phyloP scores from a whole-genome alignment of 2,329 filamentous ascomycete genomes.

The Aureobasidium sp. region DNA sequence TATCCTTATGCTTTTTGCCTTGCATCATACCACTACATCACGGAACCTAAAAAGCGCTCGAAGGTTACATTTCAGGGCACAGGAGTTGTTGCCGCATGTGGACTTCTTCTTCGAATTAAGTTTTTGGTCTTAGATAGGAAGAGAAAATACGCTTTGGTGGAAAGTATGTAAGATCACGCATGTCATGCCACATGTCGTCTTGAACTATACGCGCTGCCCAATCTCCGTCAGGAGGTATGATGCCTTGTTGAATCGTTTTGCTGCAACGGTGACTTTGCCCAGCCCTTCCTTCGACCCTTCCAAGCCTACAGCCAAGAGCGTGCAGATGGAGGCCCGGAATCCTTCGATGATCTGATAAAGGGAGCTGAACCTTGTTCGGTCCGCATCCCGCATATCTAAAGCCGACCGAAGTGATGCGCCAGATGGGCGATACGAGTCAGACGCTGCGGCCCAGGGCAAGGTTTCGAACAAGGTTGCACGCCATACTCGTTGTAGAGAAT shows the following conservation, averaged over 20 bases:
- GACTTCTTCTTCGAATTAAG: too few species aligned
- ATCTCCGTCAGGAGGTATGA: not conserved
- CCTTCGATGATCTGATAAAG: not conserved
- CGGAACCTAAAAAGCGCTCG: not conserved
- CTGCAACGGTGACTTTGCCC: not conserved
- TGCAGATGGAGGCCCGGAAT: not conserved
- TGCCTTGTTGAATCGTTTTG: not conserved
- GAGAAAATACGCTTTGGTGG: not conserved
- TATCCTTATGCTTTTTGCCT: not conserved
- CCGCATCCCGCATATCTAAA: not conserved
- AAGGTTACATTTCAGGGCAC: not conserved
- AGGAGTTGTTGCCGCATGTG: not conserved
- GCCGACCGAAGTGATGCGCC: not conserved
- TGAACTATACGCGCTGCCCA: not conserved
- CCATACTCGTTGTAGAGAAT: not conserved
- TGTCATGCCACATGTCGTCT: conserved; percentile 2
- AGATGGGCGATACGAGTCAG: not conserved
- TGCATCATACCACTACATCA: not conserved
- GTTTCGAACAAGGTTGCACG: not conserved
- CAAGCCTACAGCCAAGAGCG: not conserved
- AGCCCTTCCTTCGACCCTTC: not conserved
- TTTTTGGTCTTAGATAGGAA: not conserved
- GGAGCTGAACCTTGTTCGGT: not conserved
- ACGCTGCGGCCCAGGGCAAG: not conserved
- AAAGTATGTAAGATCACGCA: not conserved